phyloP scores from a whole-genome alignment of 2,329 filamentous ascomycete genomes.

The Aureobasidium sp. region DNA sequence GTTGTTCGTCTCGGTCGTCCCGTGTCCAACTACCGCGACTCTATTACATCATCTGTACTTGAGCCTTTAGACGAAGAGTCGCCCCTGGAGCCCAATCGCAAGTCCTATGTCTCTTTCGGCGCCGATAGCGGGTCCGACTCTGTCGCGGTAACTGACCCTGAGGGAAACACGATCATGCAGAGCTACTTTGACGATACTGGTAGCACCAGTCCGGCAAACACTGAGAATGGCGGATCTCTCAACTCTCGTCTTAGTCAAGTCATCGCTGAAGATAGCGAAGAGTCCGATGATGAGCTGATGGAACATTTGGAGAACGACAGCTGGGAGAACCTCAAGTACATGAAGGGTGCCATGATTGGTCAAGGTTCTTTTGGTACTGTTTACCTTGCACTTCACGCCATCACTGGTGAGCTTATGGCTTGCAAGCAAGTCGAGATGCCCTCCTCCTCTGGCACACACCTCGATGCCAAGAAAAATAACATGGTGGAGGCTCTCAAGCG shows the following conservation, averaged over 20 bases:
- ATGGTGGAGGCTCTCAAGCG: constrained; percentile 98
- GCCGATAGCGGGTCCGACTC: constrained; percentile 58
- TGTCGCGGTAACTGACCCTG: constrained; percentile 69
- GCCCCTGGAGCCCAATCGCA: constrained; percentile 76
- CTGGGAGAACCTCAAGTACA: constrained; percentile 97
- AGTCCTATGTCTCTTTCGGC: constrained; percentile 88
- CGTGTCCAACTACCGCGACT: constrained; percentile 68
- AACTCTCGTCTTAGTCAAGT: constrained; percentile 79
- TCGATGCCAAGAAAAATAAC: constrained; percentile 86
- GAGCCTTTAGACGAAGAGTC: constrained; percentile 90
- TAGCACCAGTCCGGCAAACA: constrained; percentile 56
- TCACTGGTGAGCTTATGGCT: constrained; percentile 94
- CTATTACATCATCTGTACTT: constrained; percentile 79
- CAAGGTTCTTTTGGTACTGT: constrained; percentile 96
- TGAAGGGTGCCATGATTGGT: constrained; percentile 96
- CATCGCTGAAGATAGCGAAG: constrained; percentile 84
- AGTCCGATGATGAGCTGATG: constrained; percentile 78
- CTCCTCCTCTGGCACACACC: constrained; percentile 66
- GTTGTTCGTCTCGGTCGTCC: constrained; percentile 52
- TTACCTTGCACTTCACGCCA: constrained; percentile 87
- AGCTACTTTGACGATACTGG: constrained; percentile 82
- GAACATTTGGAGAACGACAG: constrained; percentile 89
- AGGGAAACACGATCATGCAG: constrained; percentile 60
- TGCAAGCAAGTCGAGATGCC: constrained; percentile 97
- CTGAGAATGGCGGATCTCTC: constrained; percentile 58